Percentiles rank a stretch among this genome's conserved stretches.
These are phyloP conservation scores for Macadamia integrifolia DNA, from an alignment of 164 flowering plant species.

Conservation along the genomic window DNA sequence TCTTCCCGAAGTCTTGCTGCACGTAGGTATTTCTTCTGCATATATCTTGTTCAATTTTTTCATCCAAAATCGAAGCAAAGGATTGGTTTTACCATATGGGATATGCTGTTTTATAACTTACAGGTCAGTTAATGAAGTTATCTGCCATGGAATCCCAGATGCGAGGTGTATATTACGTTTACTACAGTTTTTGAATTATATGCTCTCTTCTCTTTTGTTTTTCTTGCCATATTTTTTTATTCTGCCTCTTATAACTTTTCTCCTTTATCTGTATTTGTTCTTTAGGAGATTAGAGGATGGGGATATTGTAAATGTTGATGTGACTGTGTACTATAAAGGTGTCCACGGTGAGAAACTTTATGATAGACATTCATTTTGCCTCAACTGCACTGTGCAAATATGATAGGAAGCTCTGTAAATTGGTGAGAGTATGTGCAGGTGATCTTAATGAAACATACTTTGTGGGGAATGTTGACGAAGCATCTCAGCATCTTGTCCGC, in stretches of 20 bases:
- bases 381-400: not conserved
- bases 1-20: slow-evolving; percentile 99
- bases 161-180: slow-evolving; percentile 49
- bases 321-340: slow-evolving; percentile 88
- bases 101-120: slow-evolving; percentile 7
- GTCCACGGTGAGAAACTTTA: slow-evolving; percentile 66
- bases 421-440: slow-evolving; percentile 36
- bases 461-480: slow-evolving; percentile 95
- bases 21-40: slow-evolving; percentile 75
- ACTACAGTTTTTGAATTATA: too few relatives aligned
- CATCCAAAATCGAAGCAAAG: not conserved
- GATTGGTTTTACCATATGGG: not conserved
- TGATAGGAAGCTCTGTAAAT: not conserved
- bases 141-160: slow-evolving; percentile 99
- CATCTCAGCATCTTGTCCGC: slow-evolving; percentile 64
- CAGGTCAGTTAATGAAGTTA: slow-evolving; percentile 98
- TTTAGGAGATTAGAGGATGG: slow-evolving; percentile 94
- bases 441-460: slow-evolving; percentile 94
- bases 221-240: not conserved
- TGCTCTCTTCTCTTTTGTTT: not conserved
- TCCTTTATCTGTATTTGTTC: not conserved
- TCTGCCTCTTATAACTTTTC: not conserved
- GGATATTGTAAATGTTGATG: slow-evolving; percentile 92
- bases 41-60: slow-evolving; percentile 8
- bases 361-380: slow-evolving; percentile 1